Base-by-base conservation (phyloP, 208 protist species). In the Trypanosoma melophagium region DNA sequence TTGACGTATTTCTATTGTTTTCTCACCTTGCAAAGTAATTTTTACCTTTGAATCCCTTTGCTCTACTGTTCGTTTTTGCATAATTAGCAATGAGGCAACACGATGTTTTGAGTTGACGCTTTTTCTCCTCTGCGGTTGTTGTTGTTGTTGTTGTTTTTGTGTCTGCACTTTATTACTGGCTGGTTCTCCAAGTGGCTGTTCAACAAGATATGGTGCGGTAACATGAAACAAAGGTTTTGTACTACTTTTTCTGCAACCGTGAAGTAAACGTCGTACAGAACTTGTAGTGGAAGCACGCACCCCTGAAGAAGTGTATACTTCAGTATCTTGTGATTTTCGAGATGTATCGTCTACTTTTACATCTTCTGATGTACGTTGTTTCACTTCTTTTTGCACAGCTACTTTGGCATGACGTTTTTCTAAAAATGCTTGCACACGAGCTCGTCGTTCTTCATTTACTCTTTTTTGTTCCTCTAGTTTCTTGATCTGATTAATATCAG, bases 351-450 rank as follows among this genome's bases (percentile, higher is more conserved):
- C 49, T 60, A 50, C 28, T 28, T 63, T 47, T 66, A 35, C 56
- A 44, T 25, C 40, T 66, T 24, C 41, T 71, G 57, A 54, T 53
- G 24, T 16, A 5, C 66, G 49, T 12, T 57, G 24, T 31, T 63
- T 72, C 57, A 71, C 57, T 61, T 80, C 62, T 60, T 83, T 68
- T 49, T 66, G 38, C 42, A 71, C 41, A 49, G 31, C 35, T 67
- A 80, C 88, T 57, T 86, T 69, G 22, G 75, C 71, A 67, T 71
- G 80, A 38, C 85, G 85, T 51, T 66, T 70, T 49, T 76, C 76
- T 71, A 91, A 77, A 60, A 84, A 88, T 12, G 85, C 81, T 55
- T 79, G 70, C 21, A 91, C 81, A 44, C 85, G 79, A 71, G 84
- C 79, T 35, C 77, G 74, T 35, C 85, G 79, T 72, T 87, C 85